Evolutionary conservation across 805 yeast species (phyloP), one percentile per base, ranked within the genome.

Genomic region (Spathaspora sp.): DNA sequence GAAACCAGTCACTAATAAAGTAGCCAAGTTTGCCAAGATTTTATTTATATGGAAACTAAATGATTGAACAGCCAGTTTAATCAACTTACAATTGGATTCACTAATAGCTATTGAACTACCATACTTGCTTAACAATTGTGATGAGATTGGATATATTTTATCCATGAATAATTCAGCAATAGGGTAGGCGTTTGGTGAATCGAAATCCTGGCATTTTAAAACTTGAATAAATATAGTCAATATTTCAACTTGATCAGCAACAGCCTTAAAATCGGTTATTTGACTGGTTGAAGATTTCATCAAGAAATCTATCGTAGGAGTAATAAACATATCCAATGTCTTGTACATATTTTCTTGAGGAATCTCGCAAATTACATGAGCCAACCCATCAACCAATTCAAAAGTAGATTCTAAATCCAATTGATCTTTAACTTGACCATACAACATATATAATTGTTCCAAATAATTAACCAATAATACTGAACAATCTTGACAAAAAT

Each of bases 401-500:
- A 82, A 83, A 42, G 86, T 71, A 1, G 96, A 85, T 49, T 82
- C 83, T 28, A 80, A 65, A 60, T 88, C 96, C 40, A 91, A 70
- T 28, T 73, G 64, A 38, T 73, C 71, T 47, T 75, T 73, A 7
- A 79, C 73, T 49, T 72, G 73, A 48, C 80, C 79, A 68, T 90
- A 93, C 54, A 94, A 83, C 56, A 81, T 76, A 58, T 85, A 83
- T 51, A 94, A 75, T 65, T 90, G 96, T 50, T 83, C 89, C 57
- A 90, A 72, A 64, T 80, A 89, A 46, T 79, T 78, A 17, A 83
- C 79, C 57, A 94, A 71, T 14, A 83, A 73, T 11, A 66, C 61
- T 0, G 92, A 80, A 62, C 99, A 94, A 68, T 96, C 99, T 62
- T 89, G 87, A 70, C 97, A 92, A 62, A 94, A 89, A 64, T 83